phyloP scores from a whole-genome alignment of 441 rosid genomes.

The Flueggea neowawraea region DNA sequence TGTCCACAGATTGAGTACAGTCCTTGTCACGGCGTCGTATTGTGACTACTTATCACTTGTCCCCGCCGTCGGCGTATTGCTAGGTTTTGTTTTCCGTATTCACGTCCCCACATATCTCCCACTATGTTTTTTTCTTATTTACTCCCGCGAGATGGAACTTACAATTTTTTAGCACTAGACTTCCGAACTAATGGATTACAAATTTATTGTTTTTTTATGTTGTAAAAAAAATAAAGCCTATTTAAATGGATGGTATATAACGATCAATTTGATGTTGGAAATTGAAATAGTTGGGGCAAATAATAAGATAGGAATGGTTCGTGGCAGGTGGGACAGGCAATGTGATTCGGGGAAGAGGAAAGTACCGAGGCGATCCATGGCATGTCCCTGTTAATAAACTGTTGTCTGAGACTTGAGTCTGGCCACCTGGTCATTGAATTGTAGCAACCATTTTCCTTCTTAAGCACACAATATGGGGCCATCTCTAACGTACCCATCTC shows the following conservation, averaged over 20 bases:
- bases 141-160: too few species aligned
- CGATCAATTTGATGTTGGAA: too few species aligned
- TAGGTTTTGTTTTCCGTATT: neutral
- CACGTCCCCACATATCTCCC: neutral
- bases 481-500: neutral
- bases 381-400: neutral
- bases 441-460: neutral
- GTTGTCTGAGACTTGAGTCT: neutral
- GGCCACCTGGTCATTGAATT: neutral
- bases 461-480: neutral
- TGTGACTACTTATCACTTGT: conserved; percentile 5
- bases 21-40: conserved; percentile 1
- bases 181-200: too few species aligned
- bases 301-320: too few species aligned
- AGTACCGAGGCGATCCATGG: neutral
- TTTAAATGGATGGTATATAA: too few species aligned
- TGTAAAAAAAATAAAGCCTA: too few species aligned
- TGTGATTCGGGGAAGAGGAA: too few species aligned
- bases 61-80: conserved; percentile 9
- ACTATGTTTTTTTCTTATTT: too few species aligned
- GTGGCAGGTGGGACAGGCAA: too few species aligned
- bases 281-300: too few species aligned
- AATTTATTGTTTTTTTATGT: too few species aligned
- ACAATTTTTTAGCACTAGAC: too few species aligned
- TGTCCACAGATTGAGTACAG: neutral